Conservation (phyloP, 441 rosid species). For the Syzygium syzygioides region DNA sequence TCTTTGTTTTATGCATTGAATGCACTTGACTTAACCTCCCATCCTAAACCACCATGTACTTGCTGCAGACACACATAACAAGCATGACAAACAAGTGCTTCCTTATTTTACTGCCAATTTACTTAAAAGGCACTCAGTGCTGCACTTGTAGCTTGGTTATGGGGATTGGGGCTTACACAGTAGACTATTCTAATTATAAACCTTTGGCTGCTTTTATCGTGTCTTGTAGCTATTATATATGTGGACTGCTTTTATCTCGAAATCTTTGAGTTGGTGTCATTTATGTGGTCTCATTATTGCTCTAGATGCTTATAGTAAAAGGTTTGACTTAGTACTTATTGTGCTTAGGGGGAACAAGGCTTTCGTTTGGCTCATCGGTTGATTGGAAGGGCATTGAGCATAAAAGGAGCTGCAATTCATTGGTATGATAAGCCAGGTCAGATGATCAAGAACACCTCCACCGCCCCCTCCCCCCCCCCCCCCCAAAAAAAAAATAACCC, state of each 20-base stretch:
- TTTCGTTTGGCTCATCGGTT: conserved; percentile 58
- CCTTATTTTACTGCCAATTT: not conserved
- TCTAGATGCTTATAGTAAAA: not conserved
- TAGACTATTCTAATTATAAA: not conserved
- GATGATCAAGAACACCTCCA: conserved; percentile 9
- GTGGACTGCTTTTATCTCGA: not conserved
- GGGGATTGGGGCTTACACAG: not conserved
- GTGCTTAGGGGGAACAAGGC: conserved; percentile 74
- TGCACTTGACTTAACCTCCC: not conserved
- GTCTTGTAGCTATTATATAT: not conserved
- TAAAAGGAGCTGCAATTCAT: conserved; percentile 80
- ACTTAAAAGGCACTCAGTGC: not conserved
- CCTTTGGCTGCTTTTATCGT: not conserved
- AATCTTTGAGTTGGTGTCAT: not conserved
- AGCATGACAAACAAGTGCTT: not conserved
- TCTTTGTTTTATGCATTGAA: not conserved
- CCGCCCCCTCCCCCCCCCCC: not conserved
- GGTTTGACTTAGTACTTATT: not conserved
- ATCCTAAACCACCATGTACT: not conserved
- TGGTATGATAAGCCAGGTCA: conserved; percentile 98
- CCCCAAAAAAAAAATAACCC: not conserved
- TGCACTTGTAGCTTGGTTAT: not conserved
- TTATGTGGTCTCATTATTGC: not conserved
- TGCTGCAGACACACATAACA: not conserved
- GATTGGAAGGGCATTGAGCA: conserved; percentile 57